These are phyloP conservation scores for Phlegmacium glaucopus DNA, from an alignment of 768 basidiomycete genomes.

Conservation along the genomic window DNA sequence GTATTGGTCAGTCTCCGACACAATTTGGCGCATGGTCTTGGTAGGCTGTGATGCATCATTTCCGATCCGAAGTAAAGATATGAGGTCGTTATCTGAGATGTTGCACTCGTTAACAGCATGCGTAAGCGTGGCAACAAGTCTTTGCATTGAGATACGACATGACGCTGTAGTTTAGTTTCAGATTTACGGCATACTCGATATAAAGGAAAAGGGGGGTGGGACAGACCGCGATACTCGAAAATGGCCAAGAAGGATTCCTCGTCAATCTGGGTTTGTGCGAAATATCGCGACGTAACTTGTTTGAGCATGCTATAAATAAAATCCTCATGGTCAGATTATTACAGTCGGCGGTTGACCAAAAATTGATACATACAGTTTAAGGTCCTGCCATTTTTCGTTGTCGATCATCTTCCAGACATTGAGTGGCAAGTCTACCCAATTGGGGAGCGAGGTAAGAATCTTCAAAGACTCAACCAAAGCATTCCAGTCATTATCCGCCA, in stretches of 20 bases:
- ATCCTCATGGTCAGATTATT: no score
- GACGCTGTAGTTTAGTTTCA: slow-evolving; percentile 10
- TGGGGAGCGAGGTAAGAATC: slow-evolving; percentile 22
- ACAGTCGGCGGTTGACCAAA: no score
- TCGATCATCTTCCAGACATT: slow-evolving; percentile 24
- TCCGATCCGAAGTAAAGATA: slow-evolving; percentile 22
- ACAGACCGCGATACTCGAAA: slow-evolving; percentile 18
- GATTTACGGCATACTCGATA: background rate
- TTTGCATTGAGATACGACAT: slow-evolving; percentile 22
- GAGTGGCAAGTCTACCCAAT: slow-evolving; percentile 23
- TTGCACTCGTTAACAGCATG: slow-evolving; percentile 13
- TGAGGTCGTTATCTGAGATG: slow-evolving; percentile 20
- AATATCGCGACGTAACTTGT: slow-evolving; percentile 13
- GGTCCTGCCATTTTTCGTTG: slow-evolving; percentile 18
- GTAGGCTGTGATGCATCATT: slow-evolving; percentile 17
- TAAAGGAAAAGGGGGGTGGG: background rate
- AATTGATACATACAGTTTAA: slow-evolving; percentile 12
- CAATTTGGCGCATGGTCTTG: slow-evolving; percentile 3
- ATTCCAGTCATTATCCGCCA: slow-evolving; percentile 19
- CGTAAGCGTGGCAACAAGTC: slow-evolving; percentile 23
- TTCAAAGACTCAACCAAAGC: slow-evolving; percentile 16
- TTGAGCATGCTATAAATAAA: slow-evolving; percentile 12
- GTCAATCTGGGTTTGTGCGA: slow-evolving; percentile 10
- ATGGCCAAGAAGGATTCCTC: slow-evolving; percentile 8
- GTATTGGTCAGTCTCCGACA: slow-evolving; percentile 2